Base-by-base conservation (phyloP, 768 basidiomycete genomes). In the Russula compacta region DNA sequence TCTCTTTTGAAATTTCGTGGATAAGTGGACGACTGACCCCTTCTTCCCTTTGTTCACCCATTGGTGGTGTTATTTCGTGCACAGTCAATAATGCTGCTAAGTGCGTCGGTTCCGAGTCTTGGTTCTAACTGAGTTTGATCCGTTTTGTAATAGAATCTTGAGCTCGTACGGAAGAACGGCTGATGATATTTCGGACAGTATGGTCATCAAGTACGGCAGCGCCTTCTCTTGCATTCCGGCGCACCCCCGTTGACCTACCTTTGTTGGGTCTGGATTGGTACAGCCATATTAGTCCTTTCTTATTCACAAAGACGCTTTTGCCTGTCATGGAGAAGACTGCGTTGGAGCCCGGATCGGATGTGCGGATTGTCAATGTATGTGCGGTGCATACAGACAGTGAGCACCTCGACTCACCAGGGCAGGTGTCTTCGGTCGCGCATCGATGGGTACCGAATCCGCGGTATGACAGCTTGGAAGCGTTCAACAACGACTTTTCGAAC, bases 341-440 rank as follows among this genome's bases (percentile, higher is more conserved):
- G 0, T 64, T 73, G 17, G 69, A 76, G 49, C 70, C 76, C 0
- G 71, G 72, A 24, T 75, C 82, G 0, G 86, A 87, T 60, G 84
- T 85, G 50, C 79, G 85, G 17, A 75, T 87, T 14, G 75, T 86
- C 10, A 78, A 81, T 57, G 84, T 85, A 60, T 44, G 79, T 63
- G 36, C 24, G 32, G 11, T 17, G 40, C 7, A 14, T 19, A 14
- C 15, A 12, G 36, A 11, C 21, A 14, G 4, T 8, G 19, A 39
- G 4, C n/a, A 4, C 39, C 29, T 44, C 21, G 14, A 47, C 19
- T 10, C 17, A 46, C 24, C 7, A 29, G 44, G 19, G 14, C 42
- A 71, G 68, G 59, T 71, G 15, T 36, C 62, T 14, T 68, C 67
- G 14, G 51, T 64, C 39, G 55, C 63, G 4, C 38, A 52, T 43